A percentile compares a stretch with the other conserved stretches of the same genome.
phyloP scores from a whole-genome alignment of 139 green algal genomes.

The Nannochloris sp. region DNA sequence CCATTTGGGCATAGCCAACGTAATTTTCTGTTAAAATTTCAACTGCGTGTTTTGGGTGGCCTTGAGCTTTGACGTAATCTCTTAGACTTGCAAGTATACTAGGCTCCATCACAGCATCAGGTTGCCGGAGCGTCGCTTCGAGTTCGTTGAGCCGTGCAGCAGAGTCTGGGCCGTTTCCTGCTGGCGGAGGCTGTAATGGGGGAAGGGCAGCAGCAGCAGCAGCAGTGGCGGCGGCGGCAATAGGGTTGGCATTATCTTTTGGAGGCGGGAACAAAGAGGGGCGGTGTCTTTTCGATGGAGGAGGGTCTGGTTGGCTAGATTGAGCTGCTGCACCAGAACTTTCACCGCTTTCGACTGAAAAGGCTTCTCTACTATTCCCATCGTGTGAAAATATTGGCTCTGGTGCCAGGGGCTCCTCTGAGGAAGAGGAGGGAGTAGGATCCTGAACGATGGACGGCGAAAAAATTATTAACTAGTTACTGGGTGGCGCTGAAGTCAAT shows the following conservation, averaged over 20 bases:
- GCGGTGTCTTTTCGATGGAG: too few relatives aligned
- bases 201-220: background rate
- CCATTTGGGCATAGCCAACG: conserved; percentile 65
- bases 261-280: too few relatives aligned
- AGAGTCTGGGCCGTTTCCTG: background rate
- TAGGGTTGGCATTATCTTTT: too few relatives aligned
- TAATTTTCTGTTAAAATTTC: conserved; percentile 60
- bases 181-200: background rate
- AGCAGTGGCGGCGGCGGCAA: background rate
- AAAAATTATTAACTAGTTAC: background rate
- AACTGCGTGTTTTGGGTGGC: conserved; percentile 44
- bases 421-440: too few relatives aligned
- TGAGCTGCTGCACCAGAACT: too few relatives aligned
- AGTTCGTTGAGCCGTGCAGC: conserved; percentile 29
- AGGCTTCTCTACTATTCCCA: too few relatives aligned
- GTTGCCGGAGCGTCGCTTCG: conserved; percentile 47
- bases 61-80: conserved; percentile 44
- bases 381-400: too few relatives aligned
- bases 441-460: too few relatives aligned
- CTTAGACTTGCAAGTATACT: conserved; percentile 42
- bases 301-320: too few relatives aligned
- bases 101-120: conserved; percentile 64
- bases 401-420: too few relatives aligned
- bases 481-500: background rate
- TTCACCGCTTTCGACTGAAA: too few relatives aligned